These are phyloP conservation scores for Mortierella sp. DNA, from an alignment of 371 early-diverging fungal species.

Conservation along the genomic window DNA sequence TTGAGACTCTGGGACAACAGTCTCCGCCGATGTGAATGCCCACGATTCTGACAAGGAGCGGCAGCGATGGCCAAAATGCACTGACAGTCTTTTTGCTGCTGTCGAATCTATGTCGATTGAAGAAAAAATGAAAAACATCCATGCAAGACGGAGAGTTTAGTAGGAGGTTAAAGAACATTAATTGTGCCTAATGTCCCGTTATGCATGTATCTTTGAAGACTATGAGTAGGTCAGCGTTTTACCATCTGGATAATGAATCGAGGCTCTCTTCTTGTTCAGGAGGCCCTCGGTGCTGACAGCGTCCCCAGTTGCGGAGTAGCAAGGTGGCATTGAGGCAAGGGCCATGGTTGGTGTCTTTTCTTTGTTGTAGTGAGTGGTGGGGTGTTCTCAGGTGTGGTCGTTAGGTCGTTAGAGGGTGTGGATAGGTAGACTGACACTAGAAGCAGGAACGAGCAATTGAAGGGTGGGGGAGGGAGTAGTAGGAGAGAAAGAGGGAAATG, in stretches of 20 bases:
- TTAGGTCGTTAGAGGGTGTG: not conserved
- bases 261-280: slow-evolving; percentile 41
- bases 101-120: slow-evolving; percentile 31
- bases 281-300: slow-evolving; percentile 14
- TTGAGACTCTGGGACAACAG: slow-evolving; percentile 21
- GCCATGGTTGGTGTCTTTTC: slow-evolving; percentile 36
- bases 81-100: slow-evolving; percentile 34
- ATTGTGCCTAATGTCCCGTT: not conserved
- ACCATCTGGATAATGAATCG: slow-evolving; percentile 52
- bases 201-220: not conserved
- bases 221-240: not conserved
- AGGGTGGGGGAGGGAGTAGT: not conserved
- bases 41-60: slow-evolving; percentile 54
- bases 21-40: slow-evolving; percentile 21
- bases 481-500: not conserved
- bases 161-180: not conserved
- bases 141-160: not conserved
- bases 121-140: not conserved
- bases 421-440: not conserved
- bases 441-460: not conserved
- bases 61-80: slow-evolving; percentile 39
- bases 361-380: slow-evolving; percentile 1
- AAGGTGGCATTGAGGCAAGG: slow-evolving; percentile 38
- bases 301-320: slow-evolving; percentile 22
- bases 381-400: not conserved